Conservation (phyloP, 768 basidiomycete species). For the Tricholoma saponaceum region DNA sequence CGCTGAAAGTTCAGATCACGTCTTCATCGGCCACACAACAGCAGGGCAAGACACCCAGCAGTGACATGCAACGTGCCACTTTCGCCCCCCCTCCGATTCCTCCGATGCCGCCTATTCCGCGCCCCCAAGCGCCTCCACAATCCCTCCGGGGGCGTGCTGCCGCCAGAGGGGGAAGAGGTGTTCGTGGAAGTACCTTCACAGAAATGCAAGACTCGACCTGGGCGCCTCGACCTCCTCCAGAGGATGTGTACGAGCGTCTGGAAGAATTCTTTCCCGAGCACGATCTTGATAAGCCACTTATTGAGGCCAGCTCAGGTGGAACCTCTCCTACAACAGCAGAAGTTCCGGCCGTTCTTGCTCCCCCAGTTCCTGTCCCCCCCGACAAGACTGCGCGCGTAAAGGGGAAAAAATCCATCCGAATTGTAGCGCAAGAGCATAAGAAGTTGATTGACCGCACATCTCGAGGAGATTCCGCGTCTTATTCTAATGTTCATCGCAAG, state of each 20-base stretch:
- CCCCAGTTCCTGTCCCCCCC: constrained; percentile 24
- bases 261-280: constrained; percentile 96
- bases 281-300: constrained; percentile 93
- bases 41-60: constrained; percentile 4
- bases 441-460: constrained; percentile 68
- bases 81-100: constrained; percentile 19
- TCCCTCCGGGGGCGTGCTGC: constrained; percentile 22
- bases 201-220: constrained; percentile 67
- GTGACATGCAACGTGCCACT: constrained; percentile 13
- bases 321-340: constrained; percentile 72
- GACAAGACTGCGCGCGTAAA: constrained; percentile 41
- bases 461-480: constrained; percentile 46
- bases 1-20: constrained; percentile 43
- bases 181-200: constrained; percentile 56
- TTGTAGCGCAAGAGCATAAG: constrained; percentile 88
- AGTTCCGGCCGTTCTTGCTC: constrained; percentile 35
- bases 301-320: constrained; percentile 79
- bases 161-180: constrained; percentile 25
- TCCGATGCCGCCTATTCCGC: constrained; percentile 13
- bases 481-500: constrained; percentile 58
- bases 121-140: constrained; percentile 16
- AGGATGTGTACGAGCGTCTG: constrained; percentile 89
- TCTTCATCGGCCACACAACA: constrained; percentile 12
- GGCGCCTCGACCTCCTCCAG: constrained; percentile 87
- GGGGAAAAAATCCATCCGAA: constrained; percentile 88